phyloP scores from a whole-genome alignment of 768 basidiomycete species.

The Calvatia gigantea region DNA sequence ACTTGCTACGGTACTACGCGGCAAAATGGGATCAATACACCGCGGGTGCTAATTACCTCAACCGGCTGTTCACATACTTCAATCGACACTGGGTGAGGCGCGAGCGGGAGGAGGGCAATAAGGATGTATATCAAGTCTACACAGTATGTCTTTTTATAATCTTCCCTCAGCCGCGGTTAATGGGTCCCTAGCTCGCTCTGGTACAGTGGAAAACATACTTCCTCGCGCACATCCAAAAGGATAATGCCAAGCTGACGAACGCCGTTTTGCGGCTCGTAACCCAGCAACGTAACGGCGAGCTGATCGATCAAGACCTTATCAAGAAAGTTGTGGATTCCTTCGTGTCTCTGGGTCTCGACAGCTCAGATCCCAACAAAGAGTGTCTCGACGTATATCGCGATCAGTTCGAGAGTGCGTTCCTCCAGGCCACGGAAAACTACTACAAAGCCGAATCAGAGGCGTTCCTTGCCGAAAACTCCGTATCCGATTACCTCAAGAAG shows the following conservation, averaged over 20 bases:
- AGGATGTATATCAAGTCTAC: conserved; percentile 93
- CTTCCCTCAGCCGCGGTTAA: conserved; percentile 7
- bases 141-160: conserved; percentile 57
- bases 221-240: conserved; percentile 81
- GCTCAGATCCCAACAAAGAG: conserved; percentile 86
- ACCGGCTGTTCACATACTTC: conserved; percentile 94
- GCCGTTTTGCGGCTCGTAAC: conserved; percentile 89
- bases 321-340: conserved; percentile 99
- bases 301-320: conserved; percentile 90
- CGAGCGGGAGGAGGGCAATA: conserved; percentile 96
- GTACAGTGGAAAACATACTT: conserved; percentile 95
- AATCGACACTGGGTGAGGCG: conserved; percentile 99
- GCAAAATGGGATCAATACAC: conserved; percentile 96
- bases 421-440: conserved; percentile 85
- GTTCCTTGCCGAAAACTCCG: conserved; percentile 88
- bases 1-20: conserved; percentile 91
- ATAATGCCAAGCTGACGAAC: conserved; percentile 75
- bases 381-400: conserved; percentile 95
- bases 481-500: conserved; percentile 96
- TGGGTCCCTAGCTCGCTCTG: conserved; percentile 67
- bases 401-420: conserved; percentile 88
- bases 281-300: conserved; percentile 92
- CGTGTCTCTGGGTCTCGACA: conserved; percentile 92
- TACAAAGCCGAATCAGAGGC: conserved; percentile 92
- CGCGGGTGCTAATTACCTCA: conserved; percentile 94